Conservation (phyloP, 306 rosid species). For the Trifolium pratense region DNA sequence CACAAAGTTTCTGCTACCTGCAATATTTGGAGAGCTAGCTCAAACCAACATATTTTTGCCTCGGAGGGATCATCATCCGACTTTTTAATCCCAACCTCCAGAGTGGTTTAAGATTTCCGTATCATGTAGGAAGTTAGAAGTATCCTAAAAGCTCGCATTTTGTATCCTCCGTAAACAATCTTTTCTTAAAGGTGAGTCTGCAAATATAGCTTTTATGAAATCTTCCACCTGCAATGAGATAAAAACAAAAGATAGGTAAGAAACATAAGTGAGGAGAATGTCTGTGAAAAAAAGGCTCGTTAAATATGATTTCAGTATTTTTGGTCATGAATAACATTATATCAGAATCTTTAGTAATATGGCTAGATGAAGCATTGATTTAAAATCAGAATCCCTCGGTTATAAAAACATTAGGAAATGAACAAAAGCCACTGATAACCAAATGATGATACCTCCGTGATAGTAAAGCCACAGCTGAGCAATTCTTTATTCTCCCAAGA, state of each 20-base stretch:
- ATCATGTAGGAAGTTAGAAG: constrained; percentile 16
- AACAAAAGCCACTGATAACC: constrained; percentile 20
- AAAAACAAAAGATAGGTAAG: neutral
- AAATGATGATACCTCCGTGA: constrained; percentile 70
- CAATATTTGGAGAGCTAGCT: constrained; percentile 30
- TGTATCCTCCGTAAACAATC: constrained; percentile 83
- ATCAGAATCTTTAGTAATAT: neutral
- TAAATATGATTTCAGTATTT: constrained; percentile 21
- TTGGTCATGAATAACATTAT: neutral
- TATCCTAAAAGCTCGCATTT: constrained; percentile 49
- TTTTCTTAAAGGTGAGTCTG: constrained; percentile 79
- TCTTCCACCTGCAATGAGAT: constrained; percentile 62
- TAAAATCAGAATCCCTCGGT: constrained; percentile 21
- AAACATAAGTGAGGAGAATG: constrained; percentile 7
- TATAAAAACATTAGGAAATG: neutral
- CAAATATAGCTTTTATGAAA: constrained; percentile 84
- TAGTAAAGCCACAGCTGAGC: constrained; percentile 61
- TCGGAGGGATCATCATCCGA: constrained; percentile 9
- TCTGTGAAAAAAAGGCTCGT: neutral
- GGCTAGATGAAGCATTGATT: neutral
- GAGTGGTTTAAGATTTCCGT: neutral
- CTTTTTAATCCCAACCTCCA: constrained; percentile 19
- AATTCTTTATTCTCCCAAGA: constrained; percentile 85
- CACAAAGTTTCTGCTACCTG: constrained; percentile 16
- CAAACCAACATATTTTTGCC: constrained; percentile 22